Conservation (phyloP, 2,329 filamentous ascomycete genomes). For the Beauveria australis region DNA sequence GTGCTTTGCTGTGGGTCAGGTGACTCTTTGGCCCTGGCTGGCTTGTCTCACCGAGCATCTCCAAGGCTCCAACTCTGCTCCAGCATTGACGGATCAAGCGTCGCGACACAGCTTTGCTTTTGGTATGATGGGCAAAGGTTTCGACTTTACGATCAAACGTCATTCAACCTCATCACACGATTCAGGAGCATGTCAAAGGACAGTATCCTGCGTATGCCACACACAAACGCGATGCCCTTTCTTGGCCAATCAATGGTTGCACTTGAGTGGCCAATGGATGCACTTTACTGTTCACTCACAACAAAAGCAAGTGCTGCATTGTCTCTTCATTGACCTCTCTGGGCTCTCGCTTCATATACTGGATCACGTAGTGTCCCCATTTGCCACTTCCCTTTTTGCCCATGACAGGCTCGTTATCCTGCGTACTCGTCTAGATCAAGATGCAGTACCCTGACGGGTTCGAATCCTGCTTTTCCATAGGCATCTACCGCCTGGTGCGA, state of each 20-base stretch:
- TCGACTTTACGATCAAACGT: too few species aligned
- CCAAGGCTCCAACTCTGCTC: neutral
- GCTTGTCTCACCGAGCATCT: neutral
- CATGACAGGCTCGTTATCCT: constrained; percentile 11
- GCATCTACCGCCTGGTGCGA: constrained; percentile 13
- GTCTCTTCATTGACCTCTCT: neutral
- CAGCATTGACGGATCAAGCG: neutral
- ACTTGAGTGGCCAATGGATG: too few species aligned
- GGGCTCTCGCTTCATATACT: constrained; percentile 9
- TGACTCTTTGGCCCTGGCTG: neutral
- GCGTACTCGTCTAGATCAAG: constrained; percentile 13
- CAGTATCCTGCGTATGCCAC: too few species aligned
- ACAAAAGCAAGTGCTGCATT: neutral
- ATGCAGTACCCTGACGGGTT: constrained; percentile 6
- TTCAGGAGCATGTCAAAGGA: too few species aligned
- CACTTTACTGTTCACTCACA: too few species aligned
- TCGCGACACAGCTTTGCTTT: too few species aligned
- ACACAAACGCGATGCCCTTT: too few species aligned
- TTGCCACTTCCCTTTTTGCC: constrained; percentile 9
- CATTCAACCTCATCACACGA: too few species aligned
- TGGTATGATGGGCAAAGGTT: too few species aligned
- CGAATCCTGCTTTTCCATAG: constrained; percentile 10
- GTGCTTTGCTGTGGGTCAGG: constrained; percentile 1
- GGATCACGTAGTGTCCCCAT: constrained; percentile 12
- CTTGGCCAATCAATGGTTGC: too few species aligned